These are phyloP conservation scores for Botrytis hyacinthi DNA, from an alignment of 2,329 filamentous ascomycete species.

Conservation along the genomic window DNA sequence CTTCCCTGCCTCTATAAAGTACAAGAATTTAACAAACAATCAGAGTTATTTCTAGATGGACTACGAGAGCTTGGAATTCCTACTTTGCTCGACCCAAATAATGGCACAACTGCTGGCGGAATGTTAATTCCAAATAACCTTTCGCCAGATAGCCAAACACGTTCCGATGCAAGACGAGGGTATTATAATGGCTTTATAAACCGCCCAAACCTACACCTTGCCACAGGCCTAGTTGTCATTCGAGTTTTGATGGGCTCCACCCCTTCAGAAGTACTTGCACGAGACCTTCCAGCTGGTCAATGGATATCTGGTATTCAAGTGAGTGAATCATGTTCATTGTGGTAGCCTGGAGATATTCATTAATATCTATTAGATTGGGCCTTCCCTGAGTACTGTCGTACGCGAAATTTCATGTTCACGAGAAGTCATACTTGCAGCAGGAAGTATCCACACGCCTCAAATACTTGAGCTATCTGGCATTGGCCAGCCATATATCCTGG, in stretches of 20 bases:
- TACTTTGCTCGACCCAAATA: slow-evolving; percentile 41
- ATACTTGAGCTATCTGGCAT: slow-evolving; percentile 53
- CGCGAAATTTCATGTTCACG: slow-evolving; percentile 43
- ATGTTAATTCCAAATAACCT: slow-evolving; percentile 43
- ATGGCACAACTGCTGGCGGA: slow-evolving; percentile 41
- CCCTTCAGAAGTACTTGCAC: slow-evolving; percentile 8
- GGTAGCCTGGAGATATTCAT: background rate
- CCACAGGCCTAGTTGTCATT: slow-evolving; percentile 43
- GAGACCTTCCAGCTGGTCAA: slow-evolving; percentile 21
- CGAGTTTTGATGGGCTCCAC: slow-evolving; percentile 37
- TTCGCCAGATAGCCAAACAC: slow-evolving; percentile 42
- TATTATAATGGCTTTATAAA: slow-evolving; percentile 42
- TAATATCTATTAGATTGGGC: slow-evolving; percentile 27
- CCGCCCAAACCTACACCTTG: slow-evolving; percentile 43
- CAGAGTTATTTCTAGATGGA: slow-evolving; percentile 43
- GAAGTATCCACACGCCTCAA: slow-evolving; percentile 51
- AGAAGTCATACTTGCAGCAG: slow-evolving; percentile 53
- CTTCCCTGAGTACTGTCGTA: slow-evolving; percentile 27
- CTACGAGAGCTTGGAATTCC: slow-evolving; percentile 42
- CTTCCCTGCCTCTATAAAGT: no score
- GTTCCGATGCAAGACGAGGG: slow-evolving; percentile 43
- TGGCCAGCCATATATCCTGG: slow-evolving; percentile 46
- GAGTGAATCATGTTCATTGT: slow-evolving; percentile 19
- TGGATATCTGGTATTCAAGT: slow-evolving; percentile 43
- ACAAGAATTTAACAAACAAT: background rate